Conservation (phyloP, 495 filamentous ascomycete species). For the Hypoxylon perforatum region DNA sequence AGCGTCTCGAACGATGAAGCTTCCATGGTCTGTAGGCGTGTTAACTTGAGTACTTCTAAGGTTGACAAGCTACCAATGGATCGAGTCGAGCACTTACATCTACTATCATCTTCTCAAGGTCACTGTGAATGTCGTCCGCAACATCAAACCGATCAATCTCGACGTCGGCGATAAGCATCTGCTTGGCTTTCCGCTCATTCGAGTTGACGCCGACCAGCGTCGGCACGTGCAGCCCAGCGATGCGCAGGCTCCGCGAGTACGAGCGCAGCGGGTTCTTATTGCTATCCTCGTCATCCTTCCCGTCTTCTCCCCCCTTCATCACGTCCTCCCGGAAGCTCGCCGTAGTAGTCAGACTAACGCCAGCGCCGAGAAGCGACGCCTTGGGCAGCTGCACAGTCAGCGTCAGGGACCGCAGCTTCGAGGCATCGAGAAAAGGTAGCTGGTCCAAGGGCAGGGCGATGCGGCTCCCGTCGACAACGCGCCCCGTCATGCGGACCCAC, state of each 20-base stretch:
- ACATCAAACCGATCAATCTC: conserved; percentile 59
- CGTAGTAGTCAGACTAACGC: conserved; percentile 54
- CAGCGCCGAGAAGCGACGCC: conserved; percentile 61
- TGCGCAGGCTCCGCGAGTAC: conserved; percentile 43
- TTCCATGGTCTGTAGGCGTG: conserved; percentile 58
- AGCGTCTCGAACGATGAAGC: conserved; percentile 71
- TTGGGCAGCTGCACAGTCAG: conserved; percentile 62
- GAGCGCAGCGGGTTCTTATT: conserved; percentile 37
- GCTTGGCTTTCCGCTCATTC: conserved; percentile 67
- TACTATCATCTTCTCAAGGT: conserved; percentile 61
- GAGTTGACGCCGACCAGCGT: conserved; percentile 69
- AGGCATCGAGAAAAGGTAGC: conserved; percentile 43
- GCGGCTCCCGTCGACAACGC: conserved; percentile 39
- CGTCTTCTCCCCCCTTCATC: neutral
- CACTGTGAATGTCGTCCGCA: conserved; percentile 55
- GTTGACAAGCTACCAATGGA: too few relatives aligned
- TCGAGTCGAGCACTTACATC: conserved; percentile 58
- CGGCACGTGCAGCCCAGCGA: conserved; percentile 64
- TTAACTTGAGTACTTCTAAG: conserved; percentile 25
- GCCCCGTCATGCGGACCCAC: conserved; percentile 49
- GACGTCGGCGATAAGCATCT: conserved; percentile 66
- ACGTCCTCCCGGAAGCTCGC: conserved; percentile 43
- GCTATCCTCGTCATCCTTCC: neutral
- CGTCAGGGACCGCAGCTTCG: conserved; percentile 48
- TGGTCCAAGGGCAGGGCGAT: conserved; percentile 41